Conservation (phyloP, 2,329 filamentous ascomycete species). For the Ophiostoma triangulosporum region DNA sequence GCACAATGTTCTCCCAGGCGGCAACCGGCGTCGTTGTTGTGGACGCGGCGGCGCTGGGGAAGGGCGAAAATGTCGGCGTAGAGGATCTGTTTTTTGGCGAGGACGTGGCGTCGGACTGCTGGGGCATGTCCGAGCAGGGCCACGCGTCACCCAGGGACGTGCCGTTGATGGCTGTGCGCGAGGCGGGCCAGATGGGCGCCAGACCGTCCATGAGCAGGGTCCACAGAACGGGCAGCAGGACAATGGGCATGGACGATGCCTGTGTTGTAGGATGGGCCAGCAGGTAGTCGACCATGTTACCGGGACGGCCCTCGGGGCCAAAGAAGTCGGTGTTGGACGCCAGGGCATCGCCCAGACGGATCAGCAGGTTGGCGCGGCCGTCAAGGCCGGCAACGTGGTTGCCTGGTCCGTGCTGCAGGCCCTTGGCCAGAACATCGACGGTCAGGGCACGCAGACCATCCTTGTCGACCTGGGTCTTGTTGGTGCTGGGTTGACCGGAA, state of each 20-base stretch:
- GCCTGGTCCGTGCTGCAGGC: conserved; percentile 67
- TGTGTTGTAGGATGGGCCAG: conserved; percentile 82
- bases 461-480: conserved; percentile 84
- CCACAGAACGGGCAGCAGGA: conserved; percentile 82
- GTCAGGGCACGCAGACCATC: conserved; percentile 63
- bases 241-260: conserved; percentile 75
- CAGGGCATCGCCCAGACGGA: conserved; percentile 62
- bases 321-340: conserved; percentile 68
- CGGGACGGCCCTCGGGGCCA: conserved; percentile 69
- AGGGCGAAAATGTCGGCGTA: conserved; percentile 39
- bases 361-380: conserved; percentile 67
- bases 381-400: conserved; percentile 79
- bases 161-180: conserved; percentile 76
- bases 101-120: conserved; percentile 17
- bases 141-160: conserved; percentile 85
- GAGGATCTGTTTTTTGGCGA: conserved; percentile 16
- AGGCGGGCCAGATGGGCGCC: conserved; percentile 74
- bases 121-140: conserved; percentile 74
- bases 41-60: conserved; percentile 25
- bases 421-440: conserved; percentile 59
- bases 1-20: conserved; percentile 64
- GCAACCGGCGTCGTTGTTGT: conserved; percentile 28
- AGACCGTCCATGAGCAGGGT: conserved; percentile 78
- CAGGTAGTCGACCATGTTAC: conserved; percentile 94
- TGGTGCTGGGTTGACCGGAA: conserved; percentile 57